Percentiles rank a stretch among this genome's conserved stretches.
These are phyloP conservation scores for Fonsecaea monophora DNA, from an alignment of 2,329 filamentous ascomycete genomes.

Conservation along the genomic window DNA sequence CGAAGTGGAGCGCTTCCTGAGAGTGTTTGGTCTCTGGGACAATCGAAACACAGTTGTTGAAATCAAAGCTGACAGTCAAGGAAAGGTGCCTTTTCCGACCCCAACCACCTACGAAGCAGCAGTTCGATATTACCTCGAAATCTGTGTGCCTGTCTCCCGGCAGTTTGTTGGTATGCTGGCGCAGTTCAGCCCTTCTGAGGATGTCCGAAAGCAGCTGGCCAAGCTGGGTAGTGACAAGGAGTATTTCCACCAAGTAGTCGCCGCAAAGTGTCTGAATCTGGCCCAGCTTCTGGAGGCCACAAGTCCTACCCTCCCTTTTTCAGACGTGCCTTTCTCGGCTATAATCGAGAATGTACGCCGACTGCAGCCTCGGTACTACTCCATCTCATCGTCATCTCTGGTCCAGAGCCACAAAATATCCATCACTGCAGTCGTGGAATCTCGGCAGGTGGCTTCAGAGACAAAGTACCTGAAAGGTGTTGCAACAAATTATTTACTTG, in stretches of 20 bases:
- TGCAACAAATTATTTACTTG: slow-evolving; percentile 93
- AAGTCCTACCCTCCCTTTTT: slow-evolving; percentile 73
- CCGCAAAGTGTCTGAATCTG: slow-evolving; percentile 83
- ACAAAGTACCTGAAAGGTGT: slow-evolving; percentile 86
- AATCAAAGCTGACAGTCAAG: slow-evolving; percentile 91
- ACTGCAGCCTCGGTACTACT: slow-evolving; percentile 98
- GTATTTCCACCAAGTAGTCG: slow-evolving; percentile 87
- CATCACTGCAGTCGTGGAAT: slow-evolving; percentile 95
- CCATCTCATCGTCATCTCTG: slow-evolving; percentile 93
- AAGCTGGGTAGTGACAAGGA: slow-evolving; percentile 92
- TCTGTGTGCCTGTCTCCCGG: slow-evolving; percentile 91
- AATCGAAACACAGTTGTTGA: slow-evolving; percentile 84
- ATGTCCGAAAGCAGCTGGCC: slow-evolving; percentile 82
- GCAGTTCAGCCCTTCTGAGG: slow-evolving; percentile 85
- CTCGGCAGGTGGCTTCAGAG: slow-evolving; percentile 73
- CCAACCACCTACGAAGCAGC: slow-evolving; percentile 96
- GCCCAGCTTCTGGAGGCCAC: slow-evolving; percentile 78
- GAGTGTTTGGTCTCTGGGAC: slow-evolving; percentile 73
- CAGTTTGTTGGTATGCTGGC: slow-evolving; percentile 89
- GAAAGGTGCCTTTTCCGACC: slow-evolving; percentile 95
- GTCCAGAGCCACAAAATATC: slow-evolving; percentile 96
- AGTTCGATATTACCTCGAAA: slow-evolving; percentile 93
- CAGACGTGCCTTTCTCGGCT: slow-evolving; percentile 86
- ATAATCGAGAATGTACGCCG: slow-evolving; percentile 93
- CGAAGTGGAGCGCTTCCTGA: slow-evolving; percentile 88